phyloP scores from a whole-genome alignment of 306 rosid genomes.

The Pueraria montana region DNA sequence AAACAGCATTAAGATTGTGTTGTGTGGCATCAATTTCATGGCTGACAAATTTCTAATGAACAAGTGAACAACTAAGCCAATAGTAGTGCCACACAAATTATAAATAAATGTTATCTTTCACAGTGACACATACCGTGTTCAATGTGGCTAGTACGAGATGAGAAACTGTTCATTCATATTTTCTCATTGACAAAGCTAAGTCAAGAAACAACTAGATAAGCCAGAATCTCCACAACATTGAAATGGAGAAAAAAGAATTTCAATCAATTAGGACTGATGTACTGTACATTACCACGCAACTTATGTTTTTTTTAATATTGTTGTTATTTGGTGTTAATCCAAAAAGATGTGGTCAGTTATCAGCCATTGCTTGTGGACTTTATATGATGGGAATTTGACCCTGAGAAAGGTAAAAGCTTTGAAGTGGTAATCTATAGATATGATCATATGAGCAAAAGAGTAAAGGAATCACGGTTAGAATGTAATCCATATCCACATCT shows the following conservation, averaged over 20 bases:
- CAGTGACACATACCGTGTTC: constrained; percentile 12
- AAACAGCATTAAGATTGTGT: constrained; percentile 34
- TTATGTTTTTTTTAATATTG: background rate
- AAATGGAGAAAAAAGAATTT: constrained; percentile 28
- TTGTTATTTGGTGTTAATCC: constrained; percentile 7
- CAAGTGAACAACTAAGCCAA: constrained; percentile 34
- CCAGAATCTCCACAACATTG: constrained; percentile 30
- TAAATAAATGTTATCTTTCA: constrained; percentile 14
- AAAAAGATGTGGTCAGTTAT: constrained; percentile 28
- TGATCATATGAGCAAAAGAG: background rate
- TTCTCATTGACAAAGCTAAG: constrained; percentile 30
- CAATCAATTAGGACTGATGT: constrained; percentile 19
- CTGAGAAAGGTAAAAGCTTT: background rate
- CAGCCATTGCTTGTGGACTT: constrained; percentile 33
- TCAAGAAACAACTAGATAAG: constrained; percentile 46
- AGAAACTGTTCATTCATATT: background rate
- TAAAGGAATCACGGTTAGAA: constrained; percentile 10
- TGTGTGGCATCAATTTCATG: constrained; percentile 43
- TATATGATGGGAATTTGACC: constrained; percentile 32
- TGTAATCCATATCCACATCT: background rate
- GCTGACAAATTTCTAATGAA: constrained; percentile 31
- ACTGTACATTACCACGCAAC: constrained; percentile 1
- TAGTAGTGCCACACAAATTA: background rate
- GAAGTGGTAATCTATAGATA: background rate
- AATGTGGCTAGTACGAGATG: constrained; percentile 8